Conservation (phyloP, 495 filamentous ascomycete genomes). For the Penicillium desertorum region DNA sequence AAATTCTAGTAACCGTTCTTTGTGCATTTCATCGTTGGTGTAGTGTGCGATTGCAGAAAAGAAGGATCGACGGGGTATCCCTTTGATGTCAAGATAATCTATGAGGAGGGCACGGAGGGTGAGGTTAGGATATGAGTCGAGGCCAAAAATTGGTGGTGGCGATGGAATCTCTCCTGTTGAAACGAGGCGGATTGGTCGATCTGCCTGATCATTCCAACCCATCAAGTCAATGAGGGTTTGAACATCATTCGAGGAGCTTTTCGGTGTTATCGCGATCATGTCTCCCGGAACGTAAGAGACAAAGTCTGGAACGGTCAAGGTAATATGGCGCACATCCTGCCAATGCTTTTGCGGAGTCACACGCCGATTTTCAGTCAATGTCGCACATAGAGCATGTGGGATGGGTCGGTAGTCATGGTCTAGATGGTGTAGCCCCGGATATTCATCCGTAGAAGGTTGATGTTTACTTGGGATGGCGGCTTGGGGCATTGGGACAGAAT, state of each 20-base stretch:
- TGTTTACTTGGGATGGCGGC: constrained; percentile 1
- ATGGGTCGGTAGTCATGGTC: constrained; percentile 52
- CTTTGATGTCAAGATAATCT: constrained; percentile 82
- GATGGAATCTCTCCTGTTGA: constrained; percentile 30
- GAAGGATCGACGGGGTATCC: constrained; percentile 85
- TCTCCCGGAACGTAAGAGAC: constrained; percentile 66
- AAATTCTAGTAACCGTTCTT: constrained; percentile 81
- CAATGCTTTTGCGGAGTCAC: constrained; percentile 76
- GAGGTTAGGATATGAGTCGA: constrained; percentile 43
- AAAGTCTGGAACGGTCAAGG: constrained; percentile 49
- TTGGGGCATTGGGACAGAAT: background rate
- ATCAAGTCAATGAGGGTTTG: constrained; percentile 70
- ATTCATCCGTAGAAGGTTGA: constrained; percentile 13
- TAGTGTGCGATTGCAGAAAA: constrained; percentile 73
- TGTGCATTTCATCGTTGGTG: constrained; percentile 67
- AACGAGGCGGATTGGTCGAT: constrained; percentile 56
- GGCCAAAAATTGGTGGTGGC: constrained; percentile 43
- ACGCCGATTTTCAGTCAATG: constrained; percentile 58
- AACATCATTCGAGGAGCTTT: constrained; percentile 81
- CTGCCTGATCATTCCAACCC: constrained; percentile 71
- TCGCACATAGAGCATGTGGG: constrained; percentile 45
- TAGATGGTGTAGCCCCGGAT: constrained; percentile 41
- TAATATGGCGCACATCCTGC: constrained; percentile 89
- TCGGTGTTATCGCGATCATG: constrained; percentile 75
- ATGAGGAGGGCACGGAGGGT: constrained; percentile 76